These are phyloP conservation scores for Aegilops bicornis DNA, from an alignment of 176 grass and related monocot species.

Conservation along the genomic window DNA sequence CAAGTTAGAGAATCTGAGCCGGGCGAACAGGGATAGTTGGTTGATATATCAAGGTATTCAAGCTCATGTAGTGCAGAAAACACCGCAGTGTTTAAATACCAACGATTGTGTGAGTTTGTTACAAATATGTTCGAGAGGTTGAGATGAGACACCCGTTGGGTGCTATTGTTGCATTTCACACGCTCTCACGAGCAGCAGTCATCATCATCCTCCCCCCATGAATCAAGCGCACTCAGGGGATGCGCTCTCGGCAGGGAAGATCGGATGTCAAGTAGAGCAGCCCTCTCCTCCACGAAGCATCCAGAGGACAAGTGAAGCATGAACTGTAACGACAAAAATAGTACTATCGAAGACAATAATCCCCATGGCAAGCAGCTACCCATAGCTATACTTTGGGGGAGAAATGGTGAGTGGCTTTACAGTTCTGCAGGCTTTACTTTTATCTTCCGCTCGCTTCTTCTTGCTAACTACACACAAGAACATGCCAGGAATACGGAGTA, in stretches of 20 bases:
- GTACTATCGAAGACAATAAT: not conserved
- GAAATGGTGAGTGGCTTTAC: too few relatives aligned
- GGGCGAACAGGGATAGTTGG: not conserved
- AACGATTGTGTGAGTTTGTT: too few relatives aligned
- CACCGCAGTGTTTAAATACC: too few relatives aligned
- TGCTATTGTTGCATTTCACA: too few relatives aligned
- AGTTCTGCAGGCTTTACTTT: not conserved
- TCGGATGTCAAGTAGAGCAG: not conserved
- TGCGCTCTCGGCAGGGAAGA: not conserved
- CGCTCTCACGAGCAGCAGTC: too few relatives aligned
- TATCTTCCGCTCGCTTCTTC: not conserved
- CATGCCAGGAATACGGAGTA: too few relatives aligned
- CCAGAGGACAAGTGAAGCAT: not conserved
- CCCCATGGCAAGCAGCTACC: not conserved
- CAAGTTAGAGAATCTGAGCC: too few relatives aligned
- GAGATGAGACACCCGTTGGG: not conserved
- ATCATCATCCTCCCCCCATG: too few relatives aligned
- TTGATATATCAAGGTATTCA: not conserved
- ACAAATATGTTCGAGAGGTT: too few relatives aligned
- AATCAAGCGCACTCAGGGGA: not conserved
- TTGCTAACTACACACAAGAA: not conserved
- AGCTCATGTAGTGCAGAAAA: not conserved
- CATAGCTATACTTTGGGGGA: not conserved
- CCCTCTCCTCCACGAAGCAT: not conserved
- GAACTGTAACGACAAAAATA: not conserved